phyloP scores from a whole-genome alignment of 2,329 filamentous ascomycete species.

The Aspergillus sp. region DNA sequence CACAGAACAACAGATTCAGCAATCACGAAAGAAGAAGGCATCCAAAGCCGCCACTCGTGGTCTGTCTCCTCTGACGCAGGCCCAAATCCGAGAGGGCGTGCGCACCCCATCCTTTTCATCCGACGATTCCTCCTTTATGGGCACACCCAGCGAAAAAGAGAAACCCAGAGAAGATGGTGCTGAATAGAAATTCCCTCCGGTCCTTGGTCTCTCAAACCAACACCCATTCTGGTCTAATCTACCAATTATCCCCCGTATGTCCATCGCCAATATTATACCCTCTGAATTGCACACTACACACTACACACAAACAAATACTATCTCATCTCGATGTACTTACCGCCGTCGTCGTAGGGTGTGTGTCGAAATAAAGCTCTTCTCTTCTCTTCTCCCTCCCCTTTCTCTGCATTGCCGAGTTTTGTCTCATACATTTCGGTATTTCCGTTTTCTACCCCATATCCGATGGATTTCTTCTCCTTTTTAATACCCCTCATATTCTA shows the following conservation, averaged over 20 bases:
- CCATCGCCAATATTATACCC: constrained; percentile 15
- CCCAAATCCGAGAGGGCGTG: constrained; percentile 40
- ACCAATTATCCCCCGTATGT: background rate
- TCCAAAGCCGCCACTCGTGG: constrained; percentile 33
- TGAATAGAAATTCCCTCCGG: constrained; percentile 13
- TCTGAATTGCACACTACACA: background rate
- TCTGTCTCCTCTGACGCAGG: constrained; percentile 39
- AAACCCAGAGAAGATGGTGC: constrained; percentile 27
- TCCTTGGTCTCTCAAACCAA: background rate
- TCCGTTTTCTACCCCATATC: background rate
- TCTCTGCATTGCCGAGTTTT: background rate
- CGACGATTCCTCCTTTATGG: constrained; percentile 34
- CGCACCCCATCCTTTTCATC: constrained; percentile 37
- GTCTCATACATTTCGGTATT: background rate
- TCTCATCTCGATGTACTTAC: constrained; percentile 5
- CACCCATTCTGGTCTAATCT: constrained; percentile 1
- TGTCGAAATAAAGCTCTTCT: background rate
- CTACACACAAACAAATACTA: background rate
- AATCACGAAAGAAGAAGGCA: constrained; percentile 36
- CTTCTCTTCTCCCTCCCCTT: background rate
- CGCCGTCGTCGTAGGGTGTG: background rate
- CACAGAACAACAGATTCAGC: constrained; percentile 27
- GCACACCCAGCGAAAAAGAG: constrained; percentile 23
- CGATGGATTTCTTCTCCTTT: background rate
- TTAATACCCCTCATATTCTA: constrained; percentile 1